Evolutionary conservation across 352 stramenopile genomes (phyloP), one percentile per base, ranked within the genome.

Genomic region (Phytophthora litchii): DNA sequence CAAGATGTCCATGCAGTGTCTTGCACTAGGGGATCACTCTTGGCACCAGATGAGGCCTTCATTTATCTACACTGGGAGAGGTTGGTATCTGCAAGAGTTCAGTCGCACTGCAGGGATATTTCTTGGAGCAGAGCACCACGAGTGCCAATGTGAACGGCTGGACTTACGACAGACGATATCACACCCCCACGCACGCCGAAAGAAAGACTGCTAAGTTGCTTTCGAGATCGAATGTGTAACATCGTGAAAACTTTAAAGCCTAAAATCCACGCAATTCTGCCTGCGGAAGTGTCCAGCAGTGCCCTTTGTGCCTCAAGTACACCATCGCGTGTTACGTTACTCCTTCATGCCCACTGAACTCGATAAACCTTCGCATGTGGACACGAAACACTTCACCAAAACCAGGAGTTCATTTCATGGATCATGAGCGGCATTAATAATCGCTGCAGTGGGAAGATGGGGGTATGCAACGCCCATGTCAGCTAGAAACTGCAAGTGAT

Each of bases 241-340:
- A 60, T 58, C 43, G 10, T 14, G 25, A 19, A 9, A 19, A 13
- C 20, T 40, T 13, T 25, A 11, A 32, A 29, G 43, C 29, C 35
- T 54, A 34, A 59, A 52, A 50, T 51, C 35, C 44, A 62, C 54
- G 35, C 40, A 60, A 55, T 34, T 46, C 27, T 11, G n/a, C 50
- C 13, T n/a, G n/a, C 20, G 21, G 51, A 60, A 44, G 6, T 11
- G 11, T 31, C 41, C 25, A 19, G 19, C 35, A 14, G 48, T 21
- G 35, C 16, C 47, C 10, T 19, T 66, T 54, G 42, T 34, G 40
- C 36, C 40, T 58, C 43, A 62, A 62, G 13, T 40, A 54, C 9
- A 17, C n/a, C 41, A 46, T 27, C 20, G 42, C 35, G 14, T 36
- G 54, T 58, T 70, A 49, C 61, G 29, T 70, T 70, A 67, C 55